Percentiles rank a stretch among this genome's conserved stretches.
Evolutionary conservation across 2,329 filamentous ascomycete species (phyloP).

Genomic region (Kalaharituber pfeilii): DNA sequence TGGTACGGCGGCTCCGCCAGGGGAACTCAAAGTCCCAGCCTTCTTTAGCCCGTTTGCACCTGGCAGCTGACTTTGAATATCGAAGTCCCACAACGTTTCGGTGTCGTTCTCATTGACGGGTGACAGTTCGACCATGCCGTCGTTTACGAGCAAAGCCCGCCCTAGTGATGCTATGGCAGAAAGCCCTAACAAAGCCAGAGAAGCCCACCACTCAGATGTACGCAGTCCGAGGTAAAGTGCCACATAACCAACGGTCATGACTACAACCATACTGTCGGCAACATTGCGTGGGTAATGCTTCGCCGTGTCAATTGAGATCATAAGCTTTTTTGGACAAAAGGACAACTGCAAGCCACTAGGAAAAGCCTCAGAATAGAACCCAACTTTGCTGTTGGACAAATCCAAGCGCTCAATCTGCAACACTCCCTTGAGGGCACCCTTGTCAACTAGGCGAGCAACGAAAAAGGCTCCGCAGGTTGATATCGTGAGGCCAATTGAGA

Average conservation of each 20-base stretch:
- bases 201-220: conserved; percentile 9
- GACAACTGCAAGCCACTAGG: neutral
- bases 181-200: conserved; percentile 6
- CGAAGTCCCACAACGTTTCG: neutral
- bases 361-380: neutral
- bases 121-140: too few species aligned
- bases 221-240: conserved; percentile 10
- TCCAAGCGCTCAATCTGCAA: neutral
- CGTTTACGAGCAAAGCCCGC: conserved; percentile 2
- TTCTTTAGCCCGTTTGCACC: neutral
- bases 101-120: neutral
- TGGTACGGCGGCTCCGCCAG: neutral
- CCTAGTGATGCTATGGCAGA: conserved; percentile 5
- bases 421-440: neutral
- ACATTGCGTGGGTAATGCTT: neutral
- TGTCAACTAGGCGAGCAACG: conserved; percentile 1
- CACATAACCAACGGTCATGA: conserved; percentile 9
- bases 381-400: too few species aligned
- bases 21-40: neutral
- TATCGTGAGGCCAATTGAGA: conserved; percentile 4
- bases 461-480: conserved; percentile 8
- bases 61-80: too few species aligned
- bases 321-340: neutral
- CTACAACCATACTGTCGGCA: neutral
- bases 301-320: neutral